phyloP scores from a whole-genome alignment of 495 filamentous ascomycete species.

The Xylaria palmicola region DNA sequence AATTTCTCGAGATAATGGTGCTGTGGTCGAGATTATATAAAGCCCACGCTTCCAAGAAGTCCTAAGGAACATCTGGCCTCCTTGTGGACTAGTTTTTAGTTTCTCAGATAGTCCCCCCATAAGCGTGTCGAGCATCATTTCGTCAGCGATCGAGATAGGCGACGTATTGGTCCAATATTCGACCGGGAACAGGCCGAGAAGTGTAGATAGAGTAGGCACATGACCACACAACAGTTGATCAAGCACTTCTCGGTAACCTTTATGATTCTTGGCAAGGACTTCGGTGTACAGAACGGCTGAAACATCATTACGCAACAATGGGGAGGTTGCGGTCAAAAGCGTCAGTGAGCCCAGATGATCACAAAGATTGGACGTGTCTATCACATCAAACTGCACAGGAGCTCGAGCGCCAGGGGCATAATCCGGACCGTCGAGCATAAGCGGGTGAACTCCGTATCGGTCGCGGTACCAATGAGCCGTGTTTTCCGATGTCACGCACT shows the following conservation, averaged over 20 bases:
- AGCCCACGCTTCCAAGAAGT: conserved; percentile 24
- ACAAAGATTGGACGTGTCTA: conserved; percentile 57
- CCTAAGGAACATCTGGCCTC: conserved; percentile 19
- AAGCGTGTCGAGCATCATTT: conserved; percentile 8
- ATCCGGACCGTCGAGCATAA: conserved; percentile 41
- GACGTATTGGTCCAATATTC: conserved; percentile 52
- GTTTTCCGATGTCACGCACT: conserved; percentile 12
- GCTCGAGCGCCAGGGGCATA: conserved; percentile 34
- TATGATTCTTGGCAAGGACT: conserved; percentile 24
- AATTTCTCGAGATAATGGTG: conserved; percentile 11
- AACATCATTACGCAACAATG: conserved; percentile 39
- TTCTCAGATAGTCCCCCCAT: conserved; percentile 3
- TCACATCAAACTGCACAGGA: conserved; percentile 52
- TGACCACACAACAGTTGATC: conserved; percentile 42
- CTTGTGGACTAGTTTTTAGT: conserved; percentile 11
- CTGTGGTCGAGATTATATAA: conserved; percentile 13
- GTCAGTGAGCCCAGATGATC: conserved; percentile 51
- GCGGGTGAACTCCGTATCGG: conserved; percentile 20
- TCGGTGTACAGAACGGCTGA: conserved; percentile 51
- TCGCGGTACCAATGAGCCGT: conserved; percentile 32
- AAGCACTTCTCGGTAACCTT: conserved; percentile 17
- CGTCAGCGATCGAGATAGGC: conserved; percentile 32
- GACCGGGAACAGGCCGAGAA: conserved; percentile 49
- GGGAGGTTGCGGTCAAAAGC: conserved; percentile 46
- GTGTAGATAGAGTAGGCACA: conserved; percentile 43